These are phyloP conservation scores for Fusarium sororula DNA, from an alignment of 2,329 filamentous ascomycete species.

Conservation along the genomic window DNA sequence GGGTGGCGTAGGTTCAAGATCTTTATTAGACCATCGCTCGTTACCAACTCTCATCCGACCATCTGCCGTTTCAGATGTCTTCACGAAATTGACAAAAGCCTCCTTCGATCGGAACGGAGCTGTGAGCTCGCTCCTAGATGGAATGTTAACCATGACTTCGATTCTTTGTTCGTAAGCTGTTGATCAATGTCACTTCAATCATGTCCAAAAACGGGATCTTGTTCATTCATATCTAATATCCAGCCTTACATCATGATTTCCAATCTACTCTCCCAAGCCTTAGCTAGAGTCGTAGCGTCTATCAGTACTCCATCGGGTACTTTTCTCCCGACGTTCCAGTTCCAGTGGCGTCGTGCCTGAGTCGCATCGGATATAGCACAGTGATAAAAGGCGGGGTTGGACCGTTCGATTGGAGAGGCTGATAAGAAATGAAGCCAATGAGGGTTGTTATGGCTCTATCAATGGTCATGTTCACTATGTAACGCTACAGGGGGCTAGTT, in stretches of 20 bases:
- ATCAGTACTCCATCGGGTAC: neutral
- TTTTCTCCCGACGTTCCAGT: neutral
- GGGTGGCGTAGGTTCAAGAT: neutral
- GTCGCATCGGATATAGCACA: neutral
- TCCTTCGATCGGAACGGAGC: neutral
- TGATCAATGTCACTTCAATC: too few species aligned
- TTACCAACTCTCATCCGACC: neutral
- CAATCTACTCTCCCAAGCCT: neutral
- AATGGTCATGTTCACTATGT: neutral
- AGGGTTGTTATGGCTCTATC: neutral
- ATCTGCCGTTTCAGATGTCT: neutral
- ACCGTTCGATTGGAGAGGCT: neutral
- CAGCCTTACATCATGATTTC: neutral
- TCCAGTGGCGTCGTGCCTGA: neutral
- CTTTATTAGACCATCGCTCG: neutral
- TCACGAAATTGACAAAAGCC: neutral
- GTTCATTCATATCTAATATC: neutral
- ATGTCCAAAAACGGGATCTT: neutral
- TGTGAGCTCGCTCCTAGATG: neutral
- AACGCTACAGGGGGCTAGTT: neutral
- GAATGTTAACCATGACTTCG: neutral
- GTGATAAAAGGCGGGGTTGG: neutral
- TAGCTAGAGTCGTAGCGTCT: neutral
- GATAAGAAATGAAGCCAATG: neutral
- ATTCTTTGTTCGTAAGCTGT: neutral